Evolutionary conservation across 148 eudicot species (phyloP).

Genomic region (Persicaria tinctoria): DNA sequence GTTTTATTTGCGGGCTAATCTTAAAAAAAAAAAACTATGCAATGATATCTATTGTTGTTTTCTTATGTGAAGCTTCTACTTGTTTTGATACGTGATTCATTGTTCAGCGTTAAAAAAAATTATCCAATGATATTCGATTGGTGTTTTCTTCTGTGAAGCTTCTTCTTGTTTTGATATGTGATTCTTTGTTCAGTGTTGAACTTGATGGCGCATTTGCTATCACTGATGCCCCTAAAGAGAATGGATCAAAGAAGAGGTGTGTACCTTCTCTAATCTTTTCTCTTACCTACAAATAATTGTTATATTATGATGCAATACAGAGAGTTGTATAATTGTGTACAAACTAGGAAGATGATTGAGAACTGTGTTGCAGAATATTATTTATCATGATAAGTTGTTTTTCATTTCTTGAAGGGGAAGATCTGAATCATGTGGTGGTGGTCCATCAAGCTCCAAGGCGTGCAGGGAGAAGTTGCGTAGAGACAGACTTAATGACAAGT

Average conservation of each 20-base stretch:
- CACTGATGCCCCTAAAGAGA: constrained; percentile 47
- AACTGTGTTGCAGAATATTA: neutral
- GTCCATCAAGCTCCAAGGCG: constrained; percentile 61
- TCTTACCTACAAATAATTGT: neutral
- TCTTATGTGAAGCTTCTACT: neutral
- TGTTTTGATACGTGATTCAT: neutral
- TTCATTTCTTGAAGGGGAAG: constrained; percentile 41
- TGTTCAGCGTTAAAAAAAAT: constrained; percentile 34
- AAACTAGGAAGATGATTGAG: neutral
- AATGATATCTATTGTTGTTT: neutral
- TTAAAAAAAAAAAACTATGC: too few relatives aligned
- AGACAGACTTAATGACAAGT: constrained; percentile 78
- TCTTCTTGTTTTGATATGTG: neutral
- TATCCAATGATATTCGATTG: neutral
- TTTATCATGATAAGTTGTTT: neutral
- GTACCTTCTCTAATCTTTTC: neutral
- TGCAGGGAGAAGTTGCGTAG: constrained; percentile 83
- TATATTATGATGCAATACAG: neutral
- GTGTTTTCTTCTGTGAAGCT: constrained; percentile 5
- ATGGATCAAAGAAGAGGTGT: constrained; percentile 70
- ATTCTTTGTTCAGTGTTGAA: constrained; percentile 37
- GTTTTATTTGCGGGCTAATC: too few relatives aligned
- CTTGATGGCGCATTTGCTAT: constrained; percentile 58
- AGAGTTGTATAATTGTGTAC: neutral
- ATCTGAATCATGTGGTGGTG: constrained; percentile 67